Conservation (phyloP, 495 filamentous ascomycete species). For the Penicillium coffeae region DNA sequence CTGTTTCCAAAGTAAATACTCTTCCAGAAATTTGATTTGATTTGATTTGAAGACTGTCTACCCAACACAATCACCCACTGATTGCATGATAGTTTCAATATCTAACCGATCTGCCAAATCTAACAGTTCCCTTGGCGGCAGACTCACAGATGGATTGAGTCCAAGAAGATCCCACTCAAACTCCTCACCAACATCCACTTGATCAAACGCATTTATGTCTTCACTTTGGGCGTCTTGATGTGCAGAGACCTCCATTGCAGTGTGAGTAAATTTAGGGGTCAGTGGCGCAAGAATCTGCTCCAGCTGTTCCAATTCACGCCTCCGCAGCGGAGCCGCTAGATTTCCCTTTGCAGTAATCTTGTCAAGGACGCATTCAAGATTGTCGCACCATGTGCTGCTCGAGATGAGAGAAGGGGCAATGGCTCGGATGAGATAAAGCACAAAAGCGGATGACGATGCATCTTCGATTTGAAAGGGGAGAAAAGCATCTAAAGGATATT, state of each 20-base stretch:
- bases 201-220: conserved; percentile 15
- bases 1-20: too few species aligned
- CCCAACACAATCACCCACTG: conserved; percentile 12
- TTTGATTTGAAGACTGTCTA: too few species aligned
- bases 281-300: conserved; percentile 26
- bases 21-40: too few species aligned
- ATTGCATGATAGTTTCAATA: conserved; percentile 29
- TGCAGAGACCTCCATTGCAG: neutral
- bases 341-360: conserved; percentile 26
- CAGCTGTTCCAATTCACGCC: conserved; percentile 23
- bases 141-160: conserved; percentile 22
- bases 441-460: conserved; percentile 30
- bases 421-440: conserved; percentile 26
- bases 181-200: conserved; percentile 20
- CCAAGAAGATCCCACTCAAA: conserved; percentile 30
- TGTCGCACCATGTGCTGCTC: conserved; percentile 24
- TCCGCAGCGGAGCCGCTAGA: conserved; percentile 22
- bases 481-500: conserved; percentile 22
- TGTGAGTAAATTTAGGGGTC: conserved; percentile 13
- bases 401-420: conserved; percentile 23
- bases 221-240: conserved; percentile 10
- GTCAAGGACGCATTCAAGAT: conserved; percentile 22
- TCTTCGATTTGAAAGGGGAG: conserved; percentile 33
- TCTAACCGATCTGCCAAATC: conserved; percentile 31
- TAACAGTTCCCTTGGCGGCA: conserved; percentile 23